Evolutionary conservation across 1,284 basidiomycete genomes (phyloP).

Genomic region (Tetrapyrgos nigripes): DNA sequence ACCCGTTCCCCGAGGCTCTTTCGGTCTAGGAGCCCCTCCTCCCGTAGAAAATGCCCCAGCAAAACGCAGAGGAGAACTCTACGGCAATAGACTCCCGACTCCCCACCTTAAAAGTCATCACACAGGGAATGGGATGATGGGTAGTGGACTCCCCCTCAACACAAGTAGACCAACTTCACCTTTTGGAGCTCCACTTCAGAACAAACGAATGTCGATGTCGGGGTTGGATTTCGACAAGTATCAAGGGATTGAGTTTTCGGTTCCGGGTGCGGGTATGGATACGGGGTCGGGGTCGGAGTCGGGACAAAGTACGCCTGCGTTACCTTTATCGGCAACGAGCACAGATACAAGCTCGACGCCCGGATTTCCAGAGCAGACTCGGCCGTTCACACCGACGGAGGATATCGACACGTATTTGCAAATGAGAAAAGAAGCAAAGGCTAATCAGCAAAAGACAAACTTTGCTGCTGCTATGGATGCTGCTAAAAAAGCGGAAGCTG

Average conservation of each 20-base stretch:
- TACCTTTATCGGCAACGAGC: too few species aligned
- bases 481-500: slow-evolving; percentile 42
- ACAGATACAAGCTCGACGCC: too few species aligned
- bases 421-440: slow-evolving; percentile 5
- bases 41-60: slow-evolving; percentile 48
- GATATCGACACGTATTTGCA: neutral
- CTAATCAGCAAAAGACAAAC: slow-evolving; percentile 33
- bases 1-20: slow-evolving; percentile 75
- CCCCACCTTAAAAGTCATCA: slow-evolving; percentile 34
- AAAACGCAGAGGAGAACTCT: slow-evolving; percentile 65
- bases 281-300: too few species aligned
- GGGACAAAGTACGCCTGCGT: neutral
- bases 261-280: neutral
- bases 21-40: slow-evolving; percentile 71
- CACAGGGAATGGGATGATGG: slow-evolving; percentile 2
- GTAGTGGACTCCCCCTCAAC: neutral
- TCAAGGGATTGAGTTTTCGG: neutral
- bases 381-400: neutral
- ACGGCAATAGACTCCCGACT: slow-evolving; percentile 71
- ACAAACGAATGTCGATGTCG: neutral
- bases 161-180: neutral
- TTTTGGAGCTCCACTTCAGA: neutral
- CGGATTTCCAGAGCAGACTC: too few species aligned
- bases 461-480: slow-evolving; percentile 43
- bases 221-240: neutral